phyloP scores from a whole-genome alignment of 345 rosid genomes.

The Lepidium didymum region DNA sequence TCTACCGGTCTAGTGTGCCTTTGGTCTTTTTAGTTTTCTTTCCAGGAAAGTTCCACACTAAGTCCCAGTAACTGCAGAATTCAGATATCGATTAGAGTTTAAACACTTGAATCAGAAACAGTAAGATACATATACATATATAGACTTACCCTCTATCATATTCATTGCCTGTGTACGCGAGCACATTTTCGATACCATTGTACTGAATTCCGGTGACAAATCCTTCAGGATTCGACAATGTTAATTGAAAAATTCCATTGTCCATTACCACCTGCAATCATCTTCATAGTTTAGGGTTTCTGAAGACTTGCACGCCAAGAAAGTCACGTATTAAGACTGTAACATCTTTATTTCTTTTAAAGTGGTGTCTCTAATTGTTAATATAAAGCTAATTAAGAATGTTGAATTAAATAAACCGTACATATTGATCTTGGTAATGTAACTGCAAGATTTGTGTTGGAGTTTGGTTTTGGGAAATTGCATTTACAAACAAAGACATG shows the following conservation, averaged over 20 bases:
- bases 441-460: constrained; percentile 18
- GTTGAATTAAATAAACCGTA: neutral
- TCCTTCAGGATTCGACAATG: constrained; percentile 71
- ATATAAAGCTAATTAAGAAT: neutral
- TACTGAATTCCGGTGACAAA: constrained; percentile 58
- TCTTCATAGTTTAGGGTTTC: constrained; percentile 3
- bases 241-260: constrained; percentile 65
- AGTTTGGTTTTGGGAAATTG: constrained; percentile 13
- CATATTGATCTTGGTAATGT: constrained; percentile 23
- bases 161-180: constrained; percentile 57
- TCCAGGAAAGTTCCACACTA: constrained; percentile 31
- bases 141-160: constrained; percentile 64
- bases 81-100: neutral
- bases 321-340: neutral
- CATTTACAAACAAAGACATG: constrained; percentile 6
- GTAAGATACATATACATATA: neutral
- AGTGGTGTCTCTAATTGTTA: neutral
- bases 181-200: constrained; percentile 65
- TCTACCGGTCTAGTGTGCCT: constrained; percentile 24
- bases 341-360: neutral
- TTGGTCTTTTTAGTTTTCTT: constrained; percentile 23
- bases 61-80: constrained; percentile 27
- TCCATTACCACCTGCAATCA: constrained; percentile 63
- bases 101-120: neutral
- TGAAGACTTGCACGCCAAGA: constrained; percentile 16